Evolutionary conservation across 2,329 filamentous ascomycete species (phyloP).

Genomic region (Thielaviopsis populi): DNA sequence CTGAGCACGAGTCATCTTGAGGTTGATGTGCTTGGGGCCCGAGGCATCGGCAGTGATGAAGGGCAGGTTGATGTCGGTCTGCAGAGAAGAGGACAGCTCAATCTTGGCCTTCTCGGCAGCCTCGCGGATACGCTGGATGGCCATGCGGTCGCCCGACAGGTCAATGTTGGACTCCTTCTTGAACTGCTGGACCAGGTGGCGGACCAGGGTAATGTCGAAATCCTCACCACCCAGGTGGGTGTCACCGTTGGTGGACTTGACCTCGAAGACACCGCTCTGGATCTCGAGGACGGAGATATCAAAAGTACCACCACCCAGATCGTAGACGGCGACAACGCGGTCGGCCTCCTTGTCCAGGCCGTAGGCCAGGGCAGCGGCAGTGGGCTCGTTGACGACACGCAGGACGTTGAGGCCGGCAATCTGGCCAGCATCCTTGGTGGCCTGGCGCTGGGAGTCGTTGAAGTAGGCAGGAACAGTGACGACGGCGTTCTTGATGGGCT

Average conservation of each 20-base stretch:
- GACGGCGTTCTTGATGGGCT: constrained; percentile 90
- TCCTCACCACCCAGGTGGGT: constrained; percentile 97
- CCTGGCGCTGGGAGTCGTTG: constrained; percentile 96
- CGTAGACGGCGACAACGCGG: constrained; percentile 97
- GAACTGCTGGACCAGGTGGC: constrained; percentile 86
- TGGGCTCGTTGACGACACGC: constrained; percentile 99
- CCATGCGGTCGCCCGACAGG: constrained; percentile 85
- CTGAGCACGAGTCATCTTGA: constrained; percentile 81
- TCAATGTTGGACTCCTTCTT: constrained; percentile 92
- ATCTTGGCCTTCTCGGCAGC: constrained; percentile 99
- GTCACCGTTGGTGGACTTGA: constrained; percentile 96
- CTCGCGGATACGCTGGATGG: constrained; percentile 97
- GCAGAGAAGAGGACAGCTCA: constrained; percentile 83
- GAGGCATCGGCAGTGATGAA: constrained; percentile 96
- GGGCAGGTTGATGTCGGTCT: constrained; percentile 95
- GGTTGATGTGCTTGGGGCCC: constrained; percentile 96
- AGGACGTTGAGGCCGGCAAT: constrained; percentile 96
- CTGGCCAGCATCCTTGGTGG: constrained; percentile 95
- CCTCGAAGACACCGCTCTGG: constrained; percentile 98
- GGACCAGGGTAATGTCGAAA: constrained; percentile 89
- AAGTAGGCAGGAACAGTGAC: constrained; percentile 97
- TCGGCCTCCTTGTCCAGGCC: constrained; percentile 98
- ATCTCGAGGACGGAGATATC: constrained; percentile 98
- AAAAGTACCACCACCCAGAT: constrained; percentile 96
- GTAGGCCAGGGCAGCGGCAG: constrained; percentile 92